Base-by-base conservation (phyloP, 2,329 filamentous ascomycete genomes). In the Xylaria sp. region DNA sequence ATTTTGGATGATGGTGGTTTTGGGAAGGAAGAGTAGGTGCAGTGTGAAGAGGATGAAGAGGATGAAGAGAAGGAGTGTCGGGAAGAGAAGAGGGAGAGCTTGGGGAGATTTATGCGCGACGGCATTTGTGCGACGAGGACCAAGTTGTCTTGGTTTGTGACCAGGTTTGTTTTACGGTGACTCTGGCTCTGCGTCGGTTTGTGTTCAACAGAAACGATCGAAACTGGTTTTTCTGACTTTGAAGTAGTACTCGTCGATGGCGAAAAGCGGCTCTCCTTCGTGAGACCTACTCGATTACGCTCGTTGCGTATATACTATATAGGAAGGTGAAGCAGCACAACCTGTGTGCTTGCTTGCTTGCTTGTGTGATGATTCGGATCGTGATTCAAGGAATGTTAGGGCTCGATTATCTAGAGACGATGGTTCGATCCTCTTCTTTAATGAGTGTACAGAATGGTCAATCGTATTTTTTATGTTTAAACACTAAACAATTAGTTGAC, bases 61-160 rank as follows among this genome's bases (percentile, higher is more conserved):
- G 68, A 58, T 36, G 33, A 10, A 18, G 66, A 57, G 6, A 65
- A 43, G 8, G 64, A 57, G 46, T 65, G n/a, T 2, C 64, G 63
- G 33, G 68, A 68, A 7, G 71, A 73, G 41, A 74, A 76, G 52
- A 75, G 68, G 5, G 71, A 72, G 25, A 78, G 71, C 7, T 70
- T 74, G 1, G 76, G 73, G 1, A 74, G 64, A 12, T 20, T 39
- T 61, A 72, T 72, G 46, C 75, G 72, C 12, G 74, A 73, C 66
- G 75, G 73, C 75, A 77, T 77, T 23, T 46, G 41, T 68, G 51
- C 43, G 31, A 64, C 31, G 3, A 39, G 25, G 62, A 25, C 2
- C 39, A 12, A 3, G 5, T 33, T 69, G 51, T 68, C 62, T 69
- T 33, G 65, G 46, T n/a, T 55, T 46, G 57, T n/a, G 31, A 65